Base-by-base conservation (phyloP, 2,329 filamentous ascomycete species). In the Ophiosphaerella korrae region DNA sequence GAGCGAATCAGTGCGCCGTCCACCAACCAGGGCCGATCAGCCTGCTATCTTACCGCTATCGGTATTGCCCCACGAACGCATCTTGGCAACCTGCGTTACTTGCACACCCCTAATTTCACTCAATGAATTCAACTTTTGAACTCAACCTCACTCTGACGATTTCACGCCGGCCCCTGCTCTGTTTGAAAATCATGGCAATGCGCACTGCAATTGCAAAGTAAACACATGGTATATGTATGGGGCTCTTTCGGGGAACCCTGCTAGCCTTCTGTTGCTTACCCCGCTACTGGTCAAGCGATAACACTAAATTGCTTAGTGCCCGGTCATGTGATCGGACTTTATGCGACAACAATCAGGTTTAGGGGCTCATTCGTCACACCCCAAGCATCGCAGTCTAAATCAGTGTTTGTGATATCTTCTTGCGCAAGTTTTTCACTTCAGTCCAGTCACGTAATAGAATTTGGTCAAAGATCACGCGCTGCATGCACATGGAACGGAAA, bases 11-110 rank as follows among this genome's bases (percentile, higher is more conserved):
- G 33, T 23, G 42, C 24, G 40, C 32, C 23, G n/a, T 31, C 29
- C 44, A 31, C 13, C 14, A 44, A 42, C 48, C 53, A 34, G 51
- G 37, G 18, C 41, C 23, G 55, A 53, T 60, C 57, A 52, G 55
- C 49, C 50, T 47, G 32, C 40, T 24, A 48, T 8, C 48, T 49
- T 39, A n/a, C 46, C 48, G 45, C 31, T 32, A 26, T 40, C 32
- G 34, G 35, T 14, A 36, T 35, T 42, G 45, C 38, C 45, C 41
- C 45, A 16, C 34, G n/a, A 40, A 26, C 35, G 43, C 40, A 42
- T 40, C 53, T 55, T 51, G 50, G 53, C 50, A 34, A 29, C n/a
- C 31, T n/a, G 16, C 21, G 26, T 49, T 50, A 36, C 23, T 37
- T 43, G 38, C 29, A 21, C 5, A 29, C 24, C 36, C 42, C 39